These are phyloP conservation scores for Deinandra increscens DNA, from an alignment of 129 eudicot genomes.

Conservation along the genomic window DNA sequence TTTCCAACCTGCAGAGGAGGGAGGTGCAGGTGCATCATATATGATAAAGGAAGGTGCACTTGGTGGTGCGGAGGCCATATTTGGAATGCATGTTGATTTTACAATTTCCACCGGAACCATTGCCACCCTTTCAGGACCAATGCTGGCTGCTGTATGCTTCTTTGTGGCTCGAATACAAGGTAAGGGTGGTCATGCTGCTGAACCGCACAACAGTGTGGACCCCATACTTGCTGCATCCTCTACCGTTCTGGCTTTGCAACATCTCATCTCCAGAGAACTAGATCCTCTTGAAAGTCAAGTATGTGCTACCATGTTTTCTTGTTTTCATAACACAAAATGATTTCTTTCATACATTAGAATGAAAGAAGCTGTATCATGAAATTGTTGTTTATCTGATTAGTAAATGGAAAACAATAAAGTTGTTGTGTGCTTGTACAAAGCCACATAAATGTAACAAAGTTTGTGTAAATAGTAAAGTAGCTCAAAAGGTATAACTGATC, in stretches of 20 bases:
- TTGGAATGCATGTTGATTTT: slow-evolving; percentile 69
- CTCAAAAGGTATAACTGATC: neutral
- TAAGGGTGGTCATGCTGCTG: slow-evolving; percentile 78
- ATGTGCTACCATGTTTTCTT: slow-evolving; percentile 26
- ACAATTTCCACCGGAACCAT: slow-evolving; percentile 54
- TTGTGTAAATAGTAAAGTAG: neutral
- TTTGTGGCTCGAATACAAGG: slow-evolving; percentile 68
- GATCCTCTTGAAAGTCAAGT: slow-evolving; percentile 79
- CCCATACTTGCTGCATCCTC: slow-evolving; percentile 74
- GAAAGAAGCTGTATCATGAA: neutral
- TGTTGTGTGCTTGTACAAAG: neutral
- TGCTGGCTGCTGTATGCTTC: slow-evolving; percentile 56
- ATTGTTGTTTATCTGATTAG: neutral
- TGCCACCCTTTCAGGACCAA: slow-evolving; percentile 56
- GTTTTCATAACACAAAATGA: slow-evolving; percentile 8
- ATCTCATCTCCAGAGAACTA: slow-evolving; percentile 73
- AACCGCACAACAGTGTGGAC: slow-evolving; percentile 55
- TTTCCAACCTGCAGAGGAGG: slow-evolving; percentile 96
- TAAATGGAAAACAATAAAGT: neutral
- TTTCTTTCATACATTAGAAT: neutral
- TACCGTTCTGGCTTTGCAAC: slow-evolving; percentile 66
- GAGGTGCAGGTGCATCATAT: slow-evolving; percentile 82
- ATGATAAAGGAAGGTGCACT: slow-evolving; percentile 87
- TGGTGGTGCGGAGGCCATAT: slow-evolving; percentile 68
- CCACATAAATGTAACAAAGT: neutral